Evolutionary conservation across 2,329 filamentous ascomycete species (phyloP).

Genomic region (Fusarium siculi): DNA sequence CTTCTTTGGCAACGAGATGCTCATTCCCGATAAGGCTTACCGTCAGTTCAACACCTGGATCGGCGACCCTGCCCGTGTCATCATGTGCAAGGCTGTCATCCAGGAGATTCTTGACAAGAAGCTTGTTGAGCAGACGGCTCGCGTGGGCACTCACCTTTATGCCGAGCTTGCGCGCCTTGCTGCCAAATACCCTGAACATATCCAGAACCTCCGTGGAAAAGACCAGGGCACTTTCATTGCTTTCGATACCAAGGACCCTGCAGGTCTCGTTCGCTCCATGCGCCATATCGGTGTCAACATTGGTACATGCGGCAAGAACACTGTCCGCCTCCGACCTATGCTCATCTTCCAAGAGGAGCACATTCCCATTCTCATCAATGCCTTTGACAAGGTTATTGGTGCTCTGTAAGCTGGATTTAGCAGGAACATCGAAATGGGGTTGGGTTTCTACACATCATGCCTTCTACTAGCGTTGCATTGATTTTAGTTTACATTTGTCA

Average conservation of each 20-base stretch:
- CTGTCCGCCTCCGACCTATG: slow-evolving; percentile 82
- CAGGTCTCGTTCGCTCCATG: slow-evolving; percentile 75
- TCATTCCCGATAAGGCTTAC: slow-evolving; percentile 84
- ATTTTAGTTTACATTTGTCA: slow-evolving; percentile 23
- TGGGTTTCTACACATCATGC: slow-evolving; percentile 37
- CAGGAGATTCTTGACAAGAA: slow-evolving; percentile 76
- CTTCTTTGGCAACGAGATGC: slow-evolving; percentile 79
- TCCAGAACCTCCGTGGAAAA: slow-evolving; percentile 80
- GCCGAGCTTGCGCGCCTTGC: slow-evolving; percentile 70
- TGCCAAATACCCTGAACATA: slow-evolving; percentile 73
- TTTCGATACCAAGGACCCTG: slow-evolving; percentile 77
- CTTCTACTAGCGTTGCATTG: slow-evolving; percentile 43
- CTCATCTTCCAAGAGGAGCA: slow-evolving; percentile 81
- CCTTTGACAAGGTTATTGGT: slow-evolving; percentile 46
- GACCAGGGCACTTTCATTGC: slow-evolving; percentile 83
- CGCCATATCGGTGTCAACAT: slow-evolving; percentile 81
- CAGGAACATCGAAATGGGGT: slow-evolving; percentile 9
- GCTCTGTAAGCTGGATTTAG: slow-evolving; percentile 37
- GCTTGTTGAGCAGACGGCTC: slow-evolving; percentile 72
- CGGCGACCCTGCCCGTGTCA: slow-evolving; percentile 80
- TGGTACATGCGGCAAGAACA: slow-evolving; percentile 76
- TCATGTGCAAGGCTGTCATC: slow-evolving; percentile 82
- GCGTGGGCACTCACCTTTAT: slow-evolving; percentile 76
- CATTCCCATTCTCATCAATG: slow-evolving; percentile 50
- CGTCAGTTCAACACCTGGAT: slow-evolving; percentile 92